Conservation (phyloP, 1,284 basidiomycete species). For the Fereydounia khargensis region DNA sequence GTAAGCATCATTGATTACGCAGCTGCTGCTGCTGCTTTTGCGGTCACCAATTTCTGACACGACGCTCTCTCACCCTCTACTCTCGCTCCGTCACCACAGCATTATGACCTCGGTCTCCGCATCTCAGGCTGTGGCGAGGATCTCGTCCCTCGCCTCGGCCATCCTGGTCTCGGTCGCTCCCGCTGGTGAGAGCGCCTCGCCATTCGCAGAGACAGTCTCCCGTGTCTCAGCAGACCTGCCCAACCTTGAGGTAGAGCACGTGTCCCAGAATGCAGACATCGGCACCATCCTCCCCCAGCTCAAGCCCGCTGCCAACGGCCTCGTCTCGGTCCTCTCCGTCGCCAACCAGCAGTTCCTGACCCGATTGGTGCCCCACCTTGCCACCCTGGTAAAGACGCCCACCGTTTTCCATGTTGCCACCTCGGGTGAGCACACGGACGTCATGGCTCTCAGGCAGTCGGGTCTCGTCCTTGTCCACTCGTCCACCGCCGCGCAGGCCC, state of each 20-base stretch:
- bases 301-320: slow-evolving; percentile 26
- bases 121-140: slow-evolving; percentile 32
- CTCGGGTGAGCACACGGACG: slow-evolving; percentile 64
- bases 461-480: slow-evolving; percentile 68
- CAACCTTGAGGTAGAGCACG: slow-evolving; percentile 31
- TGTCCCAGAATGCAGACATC: slow-evolving; percentile 32
- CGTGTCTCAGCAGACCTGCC: slow-evolving; percentile 17
- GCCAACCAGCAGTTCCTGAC: slow-evolving; percentile 40
- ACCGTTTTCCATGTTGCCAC: slow-evolving; percentile 47
- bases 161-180: slow-evolving; percentile 28
- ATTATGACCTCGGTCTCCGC: slow-evolving; percentile 31
- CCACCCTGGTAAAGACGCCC: slow-evolving; percentile 38
- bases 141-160: slow-evolving; percentile 28
- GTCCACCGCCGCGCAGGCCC: slow-evolving; percentile 67
- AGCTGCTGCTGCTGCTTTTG: no score
- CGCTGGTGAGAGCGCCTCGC: slow-evolving; percentile 19
- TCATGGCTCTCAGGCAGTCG: slow-evolving; percentile 65
- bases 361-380: slow-evolving; percentile 48
- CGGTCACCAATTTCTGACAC: no score
- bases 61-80: no score
- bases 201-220: slow-evolving; percentile 19
- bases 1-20: no score
- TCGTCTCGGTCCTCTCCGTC: slow-evolving; percentile 36
- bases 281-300: slow-evolving; percentile 33
- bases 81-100: background rate